These are phyloP conservation scores for bread wheat (Triticum aestivum) DNA, from an alignment of 176 grass and related monocot species.

Conservation along the genomic window IWGSC_CS_RefSeq_v2.1 NC_057805.1:507915073-507915572, in stretches of 20 bases:
- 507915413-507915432: neutral
- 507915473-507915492: neutral
- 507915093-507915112: neutral
- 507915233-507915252: constrained; percentile 6
- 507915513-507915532: neutral
- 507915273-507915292: neutral
- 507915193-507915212: too few relatives aligned
- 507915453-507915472: neutral
- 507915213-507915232: constrained; percentile 7
- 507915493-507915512: neutral
- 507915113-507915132: neutral
- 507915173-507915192: neutral
- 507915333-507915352: constrained; percentile 8
- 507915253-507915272: neutral
- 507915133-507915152: neutral
- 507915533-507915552: neutral
- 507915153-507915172: neutral
- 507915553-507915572: neutral
- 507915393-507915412: neutral
- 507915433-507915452: neutral
- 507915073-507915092: constrained; percentile 6
- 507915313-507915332: constrained; percentile 1
- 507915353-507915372: neutral
- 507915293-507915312: constrained; percentile 1
- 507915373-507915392: neutral